Evolutionary conservation across 2,329 filamentous ascomycete species (phyloP).

Genomic region (Penicillium sp.): DNA sequence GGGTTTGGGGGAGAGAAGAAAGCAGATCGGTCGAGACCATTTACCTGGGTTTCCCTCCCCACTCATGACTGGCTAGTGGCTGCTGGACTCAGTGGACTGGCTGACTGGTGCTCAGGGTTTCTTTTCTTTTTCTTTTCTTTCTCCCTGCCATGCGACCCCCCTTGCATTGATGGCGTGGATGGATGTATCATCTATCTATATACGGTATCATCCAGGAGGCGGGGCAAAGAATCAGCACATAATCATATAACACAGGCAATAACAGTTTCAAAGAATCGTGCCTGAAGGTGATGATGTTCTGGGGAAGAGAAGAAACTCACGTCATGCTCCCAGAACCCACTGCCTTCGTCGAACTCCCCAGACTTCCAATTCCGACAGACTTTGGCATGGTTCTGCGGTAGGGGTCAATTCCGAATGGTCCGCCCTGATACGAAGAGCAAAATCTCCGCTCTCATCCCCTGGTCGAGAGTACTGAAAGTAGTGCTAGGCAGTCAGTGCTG

Average conservation of each 20-base stretch:
- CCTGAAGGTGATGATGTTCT: neutral
- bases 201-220: neutral
- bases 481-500: neutral
- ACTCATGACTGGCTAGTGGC: neutral
- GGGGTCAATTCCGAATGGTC: constrained; percentile 25
- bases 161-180: constrained; percentile 20
- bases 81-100: neutral
- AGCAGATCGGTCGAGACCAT: constrained; percentile 17
- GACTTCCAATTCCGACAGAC: constrained; percentile 3
- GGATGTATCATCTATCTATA: constrained; percentile 22
- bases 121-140: constrained; percentile 1
- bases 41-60: neutral
- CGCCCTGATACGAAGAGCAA: constrained; percentile 14
- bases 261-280: neutral
- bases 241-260: neutral
- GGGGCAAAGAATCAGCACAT: neutral
- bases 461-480: neutral
- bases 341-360: constrained; percentile 20
- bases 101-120: neutral
- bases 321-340: constrained; percentile 5
- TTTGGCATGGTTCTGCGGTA: constrained; percentile 23
- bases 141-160: constrained; percentile 16
- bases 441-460: constrained; percentile 9
- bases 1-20: neutral
- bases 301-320: neutral